Conservation (phyloP, 129 eudicot genomes). For the Tanacetum coccineum region DNA sequence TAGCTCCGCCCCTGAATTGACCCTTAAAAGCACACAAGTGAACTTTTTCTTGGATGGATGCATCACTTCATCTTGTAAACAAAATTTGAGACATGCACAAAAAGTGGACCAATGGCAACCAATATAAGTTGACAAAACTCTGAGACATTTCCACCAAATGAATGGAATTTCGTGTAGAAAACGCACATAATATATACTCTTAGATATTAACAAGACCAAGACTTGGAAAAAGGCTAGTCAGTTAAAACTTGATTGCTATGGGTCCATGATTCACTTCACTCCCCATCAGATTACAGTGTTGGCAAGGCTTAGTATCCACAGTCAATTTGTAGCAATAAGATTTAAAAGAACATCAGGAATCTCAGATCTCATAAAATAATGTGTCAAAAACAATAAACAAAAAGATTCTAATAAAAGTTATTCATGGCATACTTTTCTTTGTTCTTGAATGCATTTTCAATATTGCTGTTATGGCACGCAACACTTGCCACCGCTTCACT, state of each 20-base stretch:
- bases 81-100: not conserved
- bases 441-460: constrained; percentile 10
- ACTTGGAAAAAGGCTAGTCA: constrained; percentile 1
- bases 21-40: not conserved
- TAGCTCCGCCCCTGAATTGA: too few relatives aligned
- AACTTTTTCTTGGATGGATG: not conserved
- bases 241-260: not conserved
- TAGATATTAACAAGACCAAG: constrained; percentile 14
- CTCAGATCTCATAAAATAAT: constrained; percentile 2
- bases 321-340: not conserved
- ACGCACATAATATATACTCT: constrained; percentile 8
- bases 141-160: too few relatives aligned
- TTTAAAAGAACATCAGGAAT: not conserved
- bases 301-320: not conserved
- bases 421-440: constrained; percentile 19
- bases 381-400: not conserved
- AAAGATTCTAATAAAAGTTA: not conserved
- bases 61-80: not conserved
- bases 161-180: not conserved
- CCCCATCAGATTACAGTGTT: constrained; percentile 8
- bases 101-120: not conserved
- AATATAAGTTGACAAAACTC: too few relatives aligned
- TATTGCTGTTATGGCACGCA: not conserved
- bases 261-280: constrained; percentile 17
- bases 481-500: not conserved